Evolutionary conservation across 2,329 filamentous ascomycete species (phyloP), one percentile per base, ranked within the genome.

Genomic region (Lecanicillium sp.): DNA sequence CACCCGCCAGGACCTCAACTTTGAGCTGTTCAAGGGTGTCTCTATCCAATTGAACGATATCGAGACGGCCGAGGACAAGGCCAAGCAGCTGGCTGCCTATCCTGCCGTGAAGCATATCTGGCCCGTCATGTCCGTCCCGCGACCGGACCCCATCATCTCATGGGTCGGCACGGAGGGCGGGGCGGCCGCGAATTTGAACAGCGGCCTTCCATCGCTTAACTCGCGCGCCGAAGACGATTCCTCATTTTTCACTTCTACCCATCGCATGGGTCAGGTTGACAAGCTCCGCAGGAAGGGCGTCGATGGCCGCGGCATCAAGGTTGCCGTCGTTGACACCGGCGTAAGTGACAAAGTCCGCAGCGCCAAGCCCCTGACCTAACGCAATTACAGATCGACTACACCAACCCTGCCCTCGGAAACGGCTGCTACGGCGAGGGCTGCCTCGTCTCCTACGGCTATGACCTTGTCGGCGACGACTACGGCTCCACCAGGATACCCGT

Each of bases 371-470:
- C n/a, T n/a, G n/a, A n/a, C n/a, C 11, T 30, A 9, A 23, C 19
- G 5, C 5, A 15, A 0, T 1, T 19, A 2, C 36, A 75, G 73
- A 65, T 82, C 40, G 81, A 85, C 58, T 84, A 83, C 57, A 71
- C 66, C 1, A 81, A 85, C 56, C 77, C 79, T 2, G 77, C 78
- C 23, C 72, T 86, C 0, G 82, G 82, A 35, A 27, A 38, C 14
- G 79, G 79, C 39, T 81, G 81, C 56, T 84, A 83, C 57, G 82
- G 81, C 2, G 56, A 68, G 1, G 77, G 72, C 11, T 83, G 74
- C 54, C 66, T 83, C 33, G 76, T 85, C 15, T 68, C 70, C 3
- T 75, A 72, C 50, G 81, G 82, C 15, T 68, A 68, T 29, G 79
- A 82, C 52, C 67, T 81, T 35, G 73, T 81, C 15, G 80, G 79